Base-by-base conservation (phyloP, 768 basidiomycete genomes). In the Mycena pura region DNA sequence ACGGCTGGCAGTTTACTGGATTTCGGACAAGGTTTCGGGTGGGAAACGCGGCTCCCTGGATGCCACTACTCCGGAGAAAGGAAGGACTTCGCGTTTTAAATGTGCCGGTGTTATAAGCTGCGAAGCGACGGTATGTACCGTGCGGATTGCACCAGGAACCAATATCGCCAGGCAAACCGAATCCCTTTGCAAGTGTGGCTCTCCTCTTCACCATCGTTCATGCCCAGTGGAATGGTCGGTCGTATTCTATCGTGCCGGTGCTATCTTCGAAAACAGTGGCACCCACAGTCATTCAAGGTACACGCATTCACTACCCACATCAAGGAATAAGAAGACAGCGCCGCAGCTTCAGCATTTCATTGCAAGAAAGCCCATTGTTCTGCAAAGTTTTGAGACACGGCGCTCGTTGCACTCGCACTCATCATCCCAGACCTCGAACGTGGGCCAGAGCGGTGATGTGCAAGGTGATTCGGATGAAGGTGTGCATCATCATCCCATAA, bases 201-300 rank as follows among this genome's bases (percentile, higher is more conserved):
- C 41, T 6, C 4, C 24, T 15, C 41, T 57, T 5, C 31, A 15
- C n/a, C 44, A 47, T 21, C n/a, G 31, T 5, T 14, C 44, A 19
- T 57, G 55, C 22, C n/a, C 22, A n/a, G 55, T 38, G 22, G 19
- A 45, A 21, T 57, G 55, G 55, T 46, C 55, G 10, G 22, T 57
- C 11, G 34, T 32, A 22, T 14, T 34, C 28, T 57, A 46, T 28
- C 29, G 22, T 6, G 44, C 21, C 9, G 55, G 55, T 24, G 55
- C 55, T n/a, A 15, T 57, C 21, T 57, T 44, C 19, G 50, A 52
- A 22, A 10, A 52, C 27, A 24, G 27, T 22, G 50, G 50, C 38
- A 13, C 13, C n/a, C 45, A 55, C 38, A 31, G 14, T 29, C 53
- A 55, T 22, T 9, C 53, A 2, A 21, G 14, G 17, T 55, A 44